Percentiles rank a stretch among this genome's conserved stretches.
Conservation (phyloP, 2,329 filamentous ascomycete species). For the Cladosporium halotolerans region DNA sequence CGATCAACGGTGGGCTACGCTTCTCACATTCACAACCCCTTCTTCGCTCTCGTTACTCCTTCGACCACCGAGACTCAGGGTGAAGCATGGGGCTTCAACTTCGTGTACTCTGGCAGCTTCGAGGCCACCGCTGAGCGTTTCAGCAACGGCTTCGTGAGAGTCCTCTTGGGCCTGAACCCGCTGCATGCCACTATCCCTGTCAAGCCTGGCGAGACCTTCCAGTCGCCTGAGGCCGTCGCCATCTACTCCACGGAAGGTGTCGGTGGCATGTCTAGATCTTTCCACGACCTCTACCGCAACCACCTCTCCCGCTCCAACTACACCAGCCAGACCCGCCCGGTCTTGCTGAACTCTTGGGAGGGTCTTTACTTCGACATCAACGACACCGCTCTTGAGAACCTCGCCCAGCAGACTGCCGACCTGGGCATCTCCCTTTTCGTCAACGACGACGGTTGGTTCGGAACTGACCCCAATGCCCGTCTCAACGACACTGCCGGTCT, state of each 20-base stretch:
- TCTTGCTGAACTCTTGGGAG: constrained; percentile 62
- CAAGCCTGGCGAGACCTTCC: constrained; percentile 50
- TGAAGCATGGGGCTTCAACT: constrained; percentile 59
- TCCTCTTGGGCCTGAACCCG: constrained; percentile 55
- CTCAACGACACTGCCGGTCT: constrained; percentile 52
- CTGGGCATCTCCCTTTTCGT: constrained; percentile 60
- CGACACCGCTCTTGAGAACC: constrained; percentile 47
- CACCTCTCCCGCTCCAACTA: constrained; percentile 55
- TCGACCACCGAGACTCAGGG: constrained; percentile 55
- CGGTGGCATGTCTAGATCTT: constrained; percentile 56
- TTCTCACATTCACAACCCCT: constrained; percentile 60
- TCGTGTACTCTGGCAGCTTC: constrained; percentile 60
- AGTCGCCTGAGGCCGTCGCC: constrained; percentile 57
- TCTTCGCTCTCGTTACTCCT: constrained; percentile 52
- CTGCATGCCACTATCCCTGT: constrained; percentile 55
- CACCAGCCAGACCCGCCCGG: constrained; percentile 46
- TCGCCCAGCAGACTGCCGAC: constrained; percentile 52
- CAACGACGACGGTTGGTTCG: constrained; percentile 64
- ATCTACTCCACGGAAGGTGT: constrained; percentile 55
- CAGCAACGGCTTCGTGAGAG: constrained; percentile 56
- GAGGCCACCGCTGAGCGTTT: constrained; percentile 55
- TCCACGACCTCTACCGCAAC: constrained; percentile 56
- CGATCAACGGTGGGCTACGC: constrained; percentile 57
- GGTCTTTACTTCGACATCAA: constrained; percentile 56
- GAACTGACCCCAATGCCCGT: constrained; percentile 52